Base-by-base conservation (phyloP, 306 rosid genomes). In the Arachis hypogaea region DNA sequence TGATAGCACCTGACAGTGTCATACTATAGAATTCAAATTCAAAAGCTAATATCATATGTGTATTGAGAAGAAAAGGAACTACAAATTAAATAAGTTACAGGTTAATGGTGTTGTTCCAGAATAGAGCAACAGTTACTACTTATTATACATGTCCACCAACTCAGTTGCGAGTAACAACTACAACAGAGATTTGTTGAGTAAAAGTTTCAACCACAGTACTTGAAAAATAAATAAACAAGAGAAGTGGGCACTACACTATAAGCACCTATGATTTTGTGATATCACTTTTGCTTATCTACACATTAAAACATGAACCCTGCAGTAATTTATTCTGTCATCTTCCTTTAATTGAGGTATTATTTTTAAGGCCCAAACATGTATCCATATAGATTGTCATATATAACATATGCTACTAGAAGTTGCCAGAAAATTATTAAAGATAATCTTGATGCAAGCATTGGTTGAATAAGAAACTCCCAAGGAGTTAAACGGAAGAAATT, bases 1-100 rank as follows among this genome's bases (percentile, higher is more conserved):
- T 89, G 98, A 91, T 86, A 94, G 88, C 81, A 94, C 98, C 98
- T 94, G 98, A 78, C 88, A 91, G 77, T 64, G 81, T 83, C 45
- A 76, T 76, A 88, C 89, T 85, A 85, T 82, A 81, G 85, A 89
- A 86, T 80, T 89, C 84, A 91, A 89, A 86, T 80, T 89, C 84
- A 91, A 85, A 83, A 82, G 91, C 85, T 73, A 70, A 78, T 74
- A 72, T 71, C 62, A 85, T 60, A 22, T 22, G 28, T 22, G 28
- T 22, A 22, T 22, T 22, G 28, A 1, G 28, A 22, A 33, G 38
- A 33, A 75, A 33, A 61, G 78, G 46, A 43, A 50, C 30, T 66
- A 18, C 47, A 49, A 8, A 67, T 49, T 59, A 69, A 59, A 58
- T 81, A 63, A 52, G 43, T 59, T 42, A 67, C 47, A 7, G 56